These are phyloP conservation scores for Ramularia endophylla DNA, from an alignment of 2,329 filamentous ascomycete genomes.

Conservation along the genomic window DNA sequence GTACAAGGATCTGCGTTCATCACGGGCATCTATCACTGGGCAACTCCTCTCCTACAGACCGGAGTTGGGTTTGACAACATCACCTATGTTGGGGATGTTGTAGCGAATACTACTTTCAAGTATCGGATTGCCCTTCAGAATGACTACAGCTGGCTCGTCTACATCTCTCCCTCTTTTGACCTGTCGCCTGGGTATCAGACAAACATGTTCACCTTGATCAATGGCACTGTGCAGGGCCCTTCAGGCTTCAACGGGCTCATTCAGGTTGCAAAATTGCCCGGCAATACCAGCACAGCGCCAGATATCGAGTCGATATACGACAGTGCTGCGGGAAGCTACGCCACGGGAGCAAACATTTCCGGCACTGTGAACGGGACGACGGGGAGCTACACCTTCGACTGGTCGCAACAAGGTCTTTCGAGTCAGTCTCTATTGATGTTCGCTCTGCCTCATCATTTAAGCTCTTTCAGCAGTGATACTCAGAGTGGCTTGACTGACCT, in stretches of 20 bases:
- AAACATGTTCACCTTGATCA: constrained; percentile 58
- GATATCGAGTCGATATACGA: constrained; percentile 67
- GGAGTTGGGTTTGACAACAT: constrained; percentile 68
- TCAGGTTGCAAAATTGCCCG: constrained; percentile 74
- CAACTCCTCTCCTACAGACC: constrained; percentile 67
- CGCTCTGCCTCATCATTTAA: constrained; percentile 77
- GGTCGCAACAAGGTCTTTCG: constrained; percentile 62
- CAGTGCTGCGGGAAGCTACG: constrained; percentile 67
- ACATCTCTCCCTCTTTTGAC: constrained; percentile 56
- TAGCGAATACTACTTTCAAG: constrained; percentile 64
- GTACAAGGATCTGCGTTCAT: constrained; percentile 88
- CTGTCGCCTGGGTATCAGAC: constrained; percentile 41
- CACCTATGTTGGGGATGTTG: constrained; percentile 42
- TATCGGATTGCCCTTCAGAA: constrained; percentile 70
- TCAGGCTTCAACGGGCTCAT: constrained; percentile 68
- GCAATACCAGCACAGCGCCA: constrained; percentile 22
- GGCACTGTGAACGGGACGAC: constrained; percentile 54
- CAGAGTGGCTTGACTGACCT: constrained; percentile 45
- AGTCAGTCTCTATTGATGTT: constrained; percentile 68
- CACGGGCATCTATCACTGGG: constrained; percentile 64
- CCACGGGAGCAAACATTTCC: constrained; percentile 57
- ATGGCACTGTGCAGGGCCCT: constrained; percentile 53
- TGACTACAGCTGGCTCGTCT: constrained; percentile 68
- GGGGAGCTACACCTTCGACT: constrained; percentile 69
- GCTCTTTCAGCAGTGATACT: constrained; percentile 61